A percentile compares a stretch with the other conserved stretches of the same genome.
Conservation (phyloP, 2,329 filamentous ascomycete species). For the Phialocephala sp. region DNA sequence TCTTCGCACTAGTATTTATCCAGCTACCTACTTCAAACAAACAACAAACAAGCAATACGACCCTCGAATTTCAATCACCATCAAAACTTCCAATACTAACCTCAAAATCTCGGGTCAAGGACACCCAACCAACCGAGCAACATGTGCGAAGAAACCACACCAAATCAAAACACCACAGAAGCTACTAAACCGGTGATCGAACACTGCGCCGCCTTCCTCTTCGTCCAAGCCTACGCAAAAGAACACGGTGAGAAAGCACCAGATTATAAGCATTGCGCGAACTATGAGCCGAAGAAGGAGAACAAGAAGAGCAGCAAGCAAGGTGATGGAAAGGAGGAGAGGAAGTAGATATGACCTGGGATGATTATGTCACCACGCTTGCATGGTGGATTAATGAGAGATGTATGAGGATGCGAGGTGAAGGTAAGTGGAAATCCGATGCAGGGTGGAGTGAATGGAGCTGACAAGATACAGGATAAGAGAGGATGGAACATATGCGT, state of each 20-base stretch:
- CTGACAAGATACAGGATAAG: background rate
- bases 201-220: background rate
- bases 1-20: background rate
- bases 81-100: background rate
- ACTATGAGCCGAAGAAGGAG: background rate
- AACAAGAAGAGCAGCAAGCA: background rate
- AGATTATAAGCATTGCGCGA: background rate
- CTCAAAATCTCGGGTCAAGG: background rate
- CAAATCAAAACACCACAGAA: background rate
- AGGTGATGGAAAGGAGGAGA: background rate
- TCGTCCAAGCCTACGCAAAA: background rate
- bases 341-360: background rate
- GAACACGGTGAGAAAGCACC: background rate
- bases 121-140: background rate
- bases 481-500: background rate
- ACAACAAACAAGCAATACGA: background rate
- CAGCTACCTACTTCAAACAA: background rate
- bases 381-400: background rate
- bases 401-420: background rate
- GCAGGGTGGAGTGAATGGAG: background rate
- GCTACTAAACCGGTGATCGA: background rate
- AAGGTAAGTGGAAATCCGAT: background rate
- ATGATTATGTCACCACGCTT: background rate
- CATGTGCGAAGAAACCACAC: background rate
- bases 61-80: background rate